A percentile compares a stretch with the other conserved stretches of the same genome.
These are phyloP conservation scores for Actinomortierella ambigua DNA, from an alignment of 371 early-diverging fungal species.

Conservation along the genomic window DNA sequence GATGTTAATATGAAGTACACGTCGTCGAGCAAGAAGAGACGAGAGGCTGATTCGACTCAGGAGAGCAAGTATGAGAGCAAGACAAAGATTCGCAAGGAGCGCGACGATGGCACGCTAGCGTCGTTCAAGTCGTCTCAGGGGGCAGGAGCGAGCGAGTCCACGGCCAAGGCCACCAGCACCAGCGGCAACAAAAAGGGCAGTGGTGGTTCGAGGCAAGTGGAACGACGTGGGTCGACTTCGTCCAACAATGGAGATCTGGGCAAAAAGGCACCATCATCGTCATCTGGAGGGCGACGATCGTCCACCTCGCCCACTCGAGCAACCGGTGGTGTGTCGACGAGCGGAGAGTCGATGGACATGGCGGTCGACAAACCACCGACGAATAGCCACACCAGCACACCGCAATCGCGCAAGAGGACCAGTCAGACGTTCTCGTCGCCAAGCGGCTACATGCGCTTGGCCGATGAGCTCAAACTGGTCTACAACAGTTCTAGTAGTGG, in stretches of 20 bases:
- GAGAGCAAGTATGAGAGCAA: conserved; percentile 22
- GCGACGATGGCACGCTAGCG: conserved; percentile 26
- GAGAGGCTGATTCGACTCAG: conserved; percentile 20
- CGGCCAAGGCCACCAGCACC: no score
- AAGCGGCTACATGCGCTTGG: conserved; percentile 35
- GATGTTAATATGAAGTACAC: conserved; percentile 13
- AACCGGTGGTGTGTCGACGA: not conserved
- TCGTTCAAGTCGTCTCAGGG: not conserved
- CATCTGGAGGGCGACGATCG: conserved; percentile 5
- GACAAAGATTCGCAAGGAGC: conserved; percentile 40
- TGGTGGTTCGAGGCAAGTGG: no score
- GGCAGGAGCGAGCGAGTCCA: no score
- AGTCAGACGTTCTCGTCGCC: conserved; percentile 37
- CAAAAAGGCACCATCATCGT: conserved; percentile 15
- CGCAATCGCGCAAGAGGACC: conserved; percentile 23
- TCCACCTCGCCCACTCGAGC: not conserved
- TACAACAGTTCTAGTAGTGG: not conserved
- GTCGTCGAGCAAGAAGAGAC: conserved; percentile 29
- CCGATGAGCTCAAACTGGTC: conserved; percentile 30
- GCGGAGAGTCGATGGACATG: conserved; percentile 1
- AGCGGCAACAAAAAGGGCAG: no score
- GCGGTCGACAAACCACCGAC: no score
- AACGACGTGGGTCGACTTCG: no score
- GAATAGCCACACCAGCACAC: not conserved
- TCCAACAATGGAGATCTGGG: no score